Conservation (phyloP, 371 early-diverging fungal genomes). For the Vairimorpha ceranae region DNA sequence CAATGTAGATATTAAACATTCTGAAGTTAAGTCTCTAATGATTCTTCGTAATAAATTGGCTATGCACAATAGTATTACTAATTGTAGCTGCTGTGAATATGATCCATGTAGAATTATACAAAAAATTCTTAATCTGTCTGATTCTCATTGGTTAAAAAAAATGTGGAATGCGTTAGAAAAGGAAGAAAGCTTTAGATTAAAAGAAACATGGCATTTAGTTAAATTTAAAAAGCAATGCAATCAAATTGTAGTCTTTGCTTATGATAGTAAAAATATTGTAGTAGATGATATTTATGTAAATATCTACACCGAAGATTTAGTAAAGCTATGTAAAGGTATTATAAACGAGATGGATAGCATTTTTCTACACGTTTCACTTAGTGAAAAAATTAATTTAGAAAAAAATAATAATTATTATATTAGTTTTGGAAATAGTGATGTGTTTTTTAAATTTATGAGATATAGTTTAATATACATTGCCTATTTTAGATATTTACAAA, state of each 20-base stretch:
- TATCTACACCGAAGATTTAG: slow-evolving; percentile 23
- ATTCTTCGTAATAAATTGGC: slow-evolving; percentile 43
- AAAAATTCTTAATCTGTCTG: slow-evolving; percentile 6
- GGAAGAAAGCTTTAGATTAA: slow-evolving; percentile 21
- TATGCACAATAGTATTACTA: neutral
- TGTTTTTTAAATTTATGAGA: slow-evolving; percentile 45
- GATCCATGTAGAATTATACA: slow-evolving; percentile 21
- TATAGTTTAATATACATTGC: slow-evolving; percentile 46
- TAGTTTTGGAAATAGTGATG: slow-evolving; percentile 11
- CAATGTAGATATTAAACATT: slow-evolving; percentile 33
- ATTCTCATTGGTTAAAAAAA: slow-evolving; percentile 35
- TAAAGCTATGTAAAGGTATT: slow-evolving; percentile 25
- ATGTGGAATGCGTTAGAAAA: slow-evolving; percentile 40
- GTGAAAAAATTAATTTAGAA: slow-evolving; percentile 41
- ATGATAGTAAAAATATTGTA: neutral
- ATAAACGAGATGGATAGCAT: neutral
- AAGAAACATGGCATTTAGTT: slow-evolving; percentile 17
- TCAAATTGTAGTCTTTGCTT: neutral
- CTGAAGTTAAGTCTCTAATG: slow-evolving; percentile 42
- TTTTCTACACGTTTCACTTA: slow-evolving; percentile 19
- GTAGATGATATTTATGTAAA: slow-evolving; percentile 21
- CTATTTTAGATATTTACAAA: slow-evolving; percentile 31
- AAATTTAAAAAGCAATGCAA: slow-evolving; percentile 9
- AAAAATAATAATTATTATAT: slow-evolving; percentile 13
- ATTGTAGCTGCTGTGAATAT: slow-evolving; percentile 15